Evolutionary conservation across 805 yeast genomes (phyloP).

Genomic region (Scheffersomyces lignosus): DNA sequence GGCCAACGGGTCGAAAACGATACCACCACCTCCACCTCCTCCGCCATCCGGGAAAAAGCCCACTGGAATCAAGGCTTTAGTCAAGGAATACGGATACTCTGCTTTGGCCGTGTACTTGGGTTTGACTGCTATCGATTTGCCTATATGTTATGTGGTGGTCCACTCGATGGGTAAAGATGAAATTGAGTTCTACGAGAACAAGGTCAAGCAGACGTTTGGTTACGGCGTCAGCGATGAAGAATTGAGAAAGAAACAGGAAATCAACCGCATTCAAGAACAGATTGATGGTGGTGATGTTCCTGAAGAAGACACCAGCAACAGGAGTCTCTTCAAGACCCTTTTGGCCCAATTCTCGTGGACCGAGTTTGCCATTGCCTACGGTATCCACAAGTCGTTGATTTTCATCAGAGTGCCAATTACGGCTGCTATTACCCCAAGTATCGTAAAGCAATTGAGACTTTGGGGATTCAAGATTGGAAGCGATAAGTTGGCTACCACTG

Average conservation of each 20-base stretch:
- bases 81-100: conserved; percentile 86
- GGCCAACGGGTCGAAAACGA: conserved; percentile 1
- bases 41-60: conserved; percentile 25
- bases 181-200: conserved; percentile 65
- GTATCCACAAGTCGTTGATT: conserved; percentile 84
- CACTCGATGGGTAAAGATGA: conserved; percentile 86
- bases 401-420: conserved; percentile 85
- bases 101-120: conserved; percentile 84
- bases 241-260: conserved; percentile 34
- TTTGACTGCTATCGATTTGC: conserved; percentile 74
- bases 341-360: conserved; percentile 57
- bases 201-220: conserved; percentile 63
- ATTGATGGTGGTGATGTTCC: conserved; percentile 18
- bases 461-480: conserved; percentile 82
- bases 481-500: conserved; percentile 44
- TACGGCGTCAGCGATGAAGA: conserved; percentile 51
- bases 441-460: conserved; percentile 61
- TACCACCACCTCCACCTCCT: conserved; percentile 5
- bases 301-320: conserved; percentile 20
- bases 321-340: conserved; percentile 8
- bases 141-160: conserved; percentile 77
- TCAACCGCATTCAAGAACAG: conserved; percentile 28
- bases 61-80: conserved; percentile 59
- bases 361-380: conserved; percentile 88
- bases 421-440: conserved; percentile 85